Evolutionary conservation across 805 yeast genomes (phyloP), one percentile per base, ranked within the genome.

Genomic region (Monosporozyma aquatica): DNA sequence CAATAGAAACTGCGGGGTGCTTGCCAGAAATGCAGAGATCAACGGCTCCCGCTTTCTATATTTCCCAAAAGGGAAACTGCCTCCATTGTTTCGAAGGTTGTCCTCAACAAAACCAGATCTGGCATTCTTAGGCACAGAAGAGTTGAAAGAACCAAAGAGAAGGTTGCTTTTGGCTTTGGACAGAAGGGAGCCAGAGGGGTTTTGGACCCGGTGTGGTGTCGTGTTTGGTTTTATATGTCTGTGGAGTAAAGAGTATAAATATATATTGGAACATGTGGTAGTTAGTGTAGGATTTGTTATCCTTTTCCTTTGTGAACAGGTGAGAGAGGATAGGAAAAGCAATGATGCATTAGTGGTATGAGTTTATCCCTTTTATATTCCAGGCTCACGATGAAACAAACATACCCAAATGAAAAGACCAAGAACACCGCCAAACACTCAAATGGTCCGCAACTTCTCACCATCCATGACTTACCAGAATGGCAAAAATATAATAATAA

Each of bases 391-490:
- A 32, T 32, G 35, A 32, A 10, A 32, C 23, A 32, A 8, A n/a
- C 17, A n/a, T 32, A 32, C n/a, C 9, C 22, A 32, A 20, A 8
- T 2, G 6, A 4, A 11, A 18, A 32, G 17, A 8, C 11, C 6
- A 20, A 7, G 3, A 18, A 1, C n/a, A 21, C 18, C 9, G 32
- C n/a, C 11, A 40, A 20, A 18, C 5, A 35, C 18, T 14, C 15
- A 7, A 11, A 26, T 22, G 23, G 13, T n/a, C 20, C n/a, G 21
- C 34, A 27, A 18, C 15, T n/a, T 18, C 26, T 25, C 25, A 13
- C 21, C 17, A 14, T 39, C 5, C 20, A 30, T n/a, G 47, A 45
- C 9, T 39, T 45, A n/a, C 43, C 47, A 6, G 26, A 45, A 29
- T 42, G 42, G 43, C 47, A 43, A 38, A 22, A 26, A 15, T 20